Evolutionary conservation across 768 basidiomycete species (phyloP), one percentile per base, ranked within the genome.

Genomic region (Rubroboletus pulcherrimus): DNA sequence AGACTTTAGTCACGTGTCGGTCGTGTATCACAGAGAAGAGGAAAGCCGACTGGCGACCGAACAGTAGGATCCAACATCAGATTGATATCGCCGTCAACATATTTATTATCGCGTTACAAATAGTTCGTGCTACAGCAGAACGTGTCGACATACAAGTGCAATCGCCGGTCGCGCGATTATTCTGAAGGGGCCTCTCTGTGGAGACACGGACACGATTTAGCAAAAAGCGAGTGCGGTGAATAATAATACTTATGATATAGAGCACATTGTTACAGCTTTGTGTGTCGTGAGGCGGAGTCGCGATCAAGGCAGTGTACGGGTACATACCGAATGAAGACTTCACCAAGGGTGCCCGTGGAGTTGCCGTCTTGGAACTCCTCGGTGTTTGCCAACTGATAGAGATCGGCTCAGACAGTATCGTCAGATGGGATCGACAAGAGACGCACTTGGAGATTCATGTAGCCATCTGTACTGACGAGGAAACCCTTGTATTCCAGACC

Each of bases 401-500:
- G 46, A 49, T 6, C 54, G 31, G 26, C 3, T 19, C 14, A 12
- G 55, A 41, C 12, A 4, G 21, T 0, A 5, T 31, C 35, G 10
- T 30, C 38, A 6, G 17, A 24, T 34, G 14, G n/a, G 49, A 53
- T 52, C 30, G 51, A 49, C 26, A 19, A 34, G 21, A n/a, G 30
- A 45, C 59, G 57, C 65, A 92, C 96, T 80, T 99, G 97, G 45
- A 99, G 83, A 73, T 99, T 99, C 97, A 98, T 98, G 77, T 97
- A 99, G 12, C 93, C 93, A 74, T 99, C 97, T 7, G 97, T 98
- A 67, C 92, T 95, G 62, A 99, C 97, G 60, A 99, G 82, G 77
- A 97, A 99, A 41, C 97, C 97, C 78, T 94, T 97, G 81, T 98
- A 98, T 70, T 98, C 94, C 49, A 98, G 81, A 58, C 97, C 97